These are phyloP conservation scores for Nicotiana tabacum DNA, from an alignment of 257 asterid genomes.

Conservation along the genomic window DNA sequence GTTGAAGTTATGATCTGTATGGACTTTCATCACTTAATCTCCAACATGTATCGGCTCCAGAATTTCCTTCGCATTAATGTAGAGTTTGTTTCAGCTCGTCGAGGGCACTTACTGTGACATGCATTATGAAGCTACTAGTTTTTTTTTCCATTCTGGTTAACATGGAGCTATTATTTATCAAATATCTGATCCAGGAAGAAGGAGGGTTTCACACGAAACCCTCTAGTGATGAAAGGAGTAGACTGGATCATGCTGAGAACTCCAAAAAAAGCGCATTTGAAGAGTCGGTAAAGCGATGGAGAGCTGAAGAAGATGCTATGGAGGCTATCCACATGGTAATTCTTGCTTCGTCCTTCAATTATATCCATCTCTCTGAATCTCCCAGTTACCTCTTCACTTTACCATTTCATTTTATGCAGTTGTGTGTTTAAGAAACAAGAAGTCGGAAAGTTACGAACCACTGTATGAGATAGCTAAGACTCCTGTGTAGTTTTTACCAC, in stretches of 20 bases:
- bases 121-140: background rate
- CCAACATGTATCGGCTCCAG: background rate
- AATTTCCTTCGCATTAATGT: constrained; percentile 4
- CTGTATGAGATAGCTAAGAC: background rate
- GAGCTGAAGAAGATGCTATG: constrained; percentile 54
- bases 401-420: background rate
- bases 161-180: constrained; percentile 17
- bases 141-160: background rate
- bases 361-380: constrained; percentile 1
- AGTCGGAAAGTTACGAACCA: background rate
- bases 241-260: constrained; percentile 44
- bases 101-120: background rate
- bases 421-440: background rate
- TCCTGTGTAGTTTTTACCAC: background rate
- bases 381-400: background rate
- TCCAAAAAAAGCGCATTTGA: constrained; percentile 35
- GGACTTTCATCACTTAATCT: background rate
- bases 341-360: constrained; percentile 1
- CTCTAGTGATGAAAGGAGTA: constrained; percentile 23
- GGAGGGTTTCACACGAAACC: constrained; percentile 7
- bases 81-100: background rate
- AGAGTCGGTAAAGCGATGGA: constrained; percentile 48
- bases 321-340: constrained; percentile 50
- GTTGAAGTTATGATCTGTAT: constrained; percentile 5
- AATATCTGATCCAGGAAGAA: constrained; percentile 41